Evolutionary conservation across 257 asterid genomes (phyloP).

Genomic region (Scutellaria minor): DNA sequence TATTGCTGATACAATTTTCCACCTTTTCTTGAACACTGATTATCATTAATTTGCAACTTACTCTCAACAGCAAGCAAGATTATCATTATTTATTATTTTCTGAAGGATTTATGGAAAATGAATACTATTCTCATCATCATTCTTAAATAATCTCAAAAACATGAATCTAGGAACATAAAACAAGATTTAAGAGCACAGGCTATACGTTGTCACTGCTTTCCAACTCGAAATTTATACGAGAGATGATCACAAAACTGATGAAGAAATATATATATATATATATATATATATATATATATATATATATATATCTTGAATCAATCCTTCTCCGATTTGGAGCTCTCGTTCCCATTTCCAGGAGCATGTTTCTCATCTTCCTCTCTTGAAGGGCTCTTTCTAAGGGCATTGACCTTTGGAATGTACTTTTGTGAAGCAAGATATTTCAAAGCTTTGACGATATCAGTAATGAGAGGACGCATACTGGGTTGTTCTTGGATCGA

Average conservation of each 20-base stretch:
- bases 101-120: not conserved
- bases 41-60: not conserved
- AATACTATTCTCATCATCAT: not conserved
- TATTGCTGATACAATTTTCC: too few relatives aligned
- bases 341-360: not conserved
- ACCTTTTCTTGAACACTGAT: too few relatives aligned
- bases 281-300: not conserved
- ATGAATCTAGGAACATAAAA: not conserved
- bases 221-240: not conserved
- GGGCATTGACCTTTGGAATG: conserved; percentile 40
- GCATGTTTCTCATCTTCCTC: not conserved
- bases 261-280: not conserved
- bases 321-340: conserved; percentile 3
- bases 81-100: not conserved
- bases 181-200: not conserved
- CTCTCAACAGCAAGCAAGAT: not conserved
- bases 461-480: conserved; percentile 57
- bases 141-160: not conserved
- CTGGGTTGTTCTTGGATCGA: conserved; percentile 62
- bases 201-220: too few relatives aligned
- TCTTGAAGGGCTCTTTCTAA: conserved; percentile 21
- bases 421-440: conserved; percentile 60
- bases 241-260: not conserved
- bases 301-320: not conserved
- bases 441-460: conserved; percentile 60